Percentiles rank a stretch among this genome's conserved stretches.
Conservation (phyloP, 768 basidiomycete species). For the Lactarius indigo region DNA sequence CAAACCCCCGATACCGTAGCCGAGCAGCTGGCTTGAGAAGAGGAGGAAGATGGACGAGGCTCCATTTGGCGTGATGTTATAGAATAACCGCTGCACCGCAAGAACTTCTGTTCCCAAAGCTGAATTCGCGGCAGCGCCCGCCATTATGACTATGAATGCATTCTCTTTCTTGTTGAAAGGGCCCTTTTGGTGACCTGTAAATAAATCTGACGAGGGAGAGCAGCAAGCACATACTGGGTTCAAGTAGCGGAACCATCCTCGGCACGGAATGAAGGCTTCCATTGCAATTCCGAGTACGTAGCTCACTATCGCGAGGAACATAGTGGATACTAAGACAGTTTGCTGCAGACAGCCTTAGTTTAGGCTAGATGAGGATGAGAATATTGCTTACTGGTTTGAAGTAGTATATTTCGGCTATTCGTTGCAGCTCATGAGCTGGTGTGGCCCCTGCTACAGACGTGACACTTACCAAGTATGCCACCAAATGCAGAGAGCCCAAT, state of each 20-base stretch:
- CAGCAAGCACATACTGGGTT: slow-evolving; percentile 43
- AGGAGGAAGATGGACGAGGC: slow-evolving; percentile 44
- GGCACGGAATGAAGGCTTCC: slow-evolving; percentile 45
- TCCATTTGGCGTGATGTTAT: slow-evolving; percentile 48
- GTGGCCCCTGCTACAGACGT: not conserved
- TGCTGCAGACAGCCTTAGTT: slow-evolving; percentile 35
- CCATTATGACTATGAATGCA: slow-evolving; percentile 56
- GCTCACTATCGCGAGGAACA: slow-evolving; percentile 52
- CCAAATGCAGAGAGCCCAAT: slow-evolving; percentile 49
- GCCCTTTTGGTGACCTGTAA: slow-evolving; percentile 34
- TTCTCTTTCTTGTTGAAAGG: slow-evolving; percentile 61
- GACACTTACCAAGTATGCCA: slow-evolving; percentile 43
- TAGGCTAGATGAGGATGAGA: not conserved
- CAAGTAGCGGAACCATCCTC: slow-evolving; percentile 45
- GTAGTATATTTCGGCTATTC: slow-evolving; percentile 54
- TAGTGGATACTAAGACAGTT: slow-evolving; percentile 48
- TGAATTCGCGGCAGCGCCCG: slow-evolving; percentile 50
- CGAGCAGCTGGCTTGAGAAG: slow-evolving; percentile 36
- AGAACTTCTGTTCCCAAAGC: slow-evolving; percentile 53
- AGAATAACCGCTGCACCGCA: slow-evolving; percentile 44
- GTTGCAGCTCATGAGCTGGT: slow-evolving; percentile 45
- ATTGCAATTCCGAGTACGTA: slow-evolving; percentile 47
- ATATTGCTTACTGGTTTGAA: slow-evolving; percentile 47
- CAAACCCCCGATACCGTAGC: slow-evolving; percentile 55
- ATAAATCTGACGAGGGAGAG: not conserved